Conservation (phyloP, 192 early-diverging fungal species). For the Coemansia sp. region DNA sequence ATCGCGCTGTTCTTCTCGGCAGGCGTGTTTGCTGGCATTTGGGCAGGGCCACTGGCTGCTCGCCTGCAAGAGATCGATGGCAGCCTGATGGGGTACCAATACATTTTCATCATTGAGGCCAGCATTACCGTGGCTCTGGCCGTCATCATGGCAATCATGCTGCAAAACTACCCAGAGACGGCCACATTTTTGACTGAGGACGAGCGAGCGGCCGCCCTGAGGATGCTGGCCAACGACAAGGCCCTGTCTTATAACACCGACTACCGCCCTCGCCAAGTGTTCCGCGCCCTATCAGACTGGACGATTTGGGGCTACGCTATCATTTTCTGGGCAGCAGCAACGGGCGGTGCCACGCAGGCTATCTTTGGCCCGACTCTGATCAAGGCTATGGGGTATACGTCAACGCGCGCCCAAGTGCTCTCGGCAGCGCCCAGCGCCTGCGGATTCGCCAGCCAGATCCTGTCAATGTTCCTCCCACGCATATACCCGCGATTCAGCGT, state of each 20-base stretch:
- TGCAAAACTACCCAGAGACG: constrained; percentile 61
- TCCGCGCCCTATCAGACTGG: constrained; percentile 42
- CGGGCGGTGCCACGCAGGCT: constrained; percentile 51
- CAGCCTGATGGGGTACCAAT: constrained; percentile 39
- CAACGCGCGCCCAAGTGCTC: constrained; percentile 48
- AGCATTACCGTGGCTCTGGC: constrained; percentile 57
- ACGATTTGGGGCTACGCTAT: constrained; percentile 54
- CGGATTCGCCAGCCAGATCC: constrained; percentile 44
- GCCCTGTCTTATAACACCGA: constrained; percentile 24
- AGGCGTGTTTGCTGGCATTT: constrained; percentile 53
- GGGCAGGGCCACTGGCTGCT: constrained; percentile 53
- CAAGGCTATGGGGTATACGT: constrained; percentile 51
- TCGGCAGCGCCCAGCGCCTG: constrained; percentile 50
- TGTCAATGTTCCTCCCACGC: constrained; percentile 44
- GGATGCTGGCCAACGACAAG: constrained; percentile 47
- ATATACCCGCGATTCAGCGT: constrained; percentile 31
- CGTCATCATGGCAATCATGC: constrained; percentile 39
- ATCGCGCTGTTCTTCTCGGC: constrained; percentile 59
- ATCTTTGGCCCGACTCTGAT: constrained; percentile 53
- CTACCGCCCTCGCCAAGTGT: constrained; percentile 35
- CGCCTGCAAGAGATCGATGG: constrained; percentile 41
- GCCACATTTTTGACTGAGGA: constrained; percentile 62
- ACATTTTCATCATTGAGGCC: constrained; percentile 67
- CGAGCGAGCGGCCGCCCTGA: constrained; percentile 55
- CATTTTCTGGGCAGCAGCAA: constrained; percentile 51